These are phyloP conservation scores for Aspergillus haitiensis DNA, from an alignment of 495 filamentous ascomycete genomes.

Conservation along the genomic window DNA sequence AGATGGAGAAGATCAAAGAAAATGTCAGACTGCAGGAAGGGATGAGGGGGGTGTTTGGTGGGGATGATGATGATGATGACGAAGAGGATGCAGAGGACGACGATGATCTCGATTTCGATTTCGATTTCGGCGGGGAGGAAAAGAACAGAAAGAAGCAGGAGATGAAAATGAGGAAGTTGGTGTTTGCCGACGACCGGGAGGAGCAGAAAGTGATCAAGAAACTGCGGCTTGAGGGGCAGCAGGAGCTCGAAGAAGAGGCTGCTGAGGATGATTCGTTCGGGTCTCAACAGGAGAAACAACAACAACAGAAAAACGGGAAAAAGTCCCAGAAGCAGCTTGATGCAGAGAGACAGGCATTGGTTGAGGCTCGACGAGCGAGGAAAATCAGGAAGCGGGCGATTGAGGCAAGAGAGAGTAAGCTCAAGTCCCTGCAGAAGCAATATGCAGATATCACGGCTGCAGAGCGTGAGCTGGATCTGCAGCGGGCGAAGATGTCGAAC, in stretches of 20 bases:
- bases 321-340: constrained; percentile 43
- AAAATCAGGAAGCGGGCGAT: constrained; percentile 52
- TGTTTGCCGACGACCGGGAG: constrained; percentile 57
- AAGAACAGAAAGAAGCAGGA: constrained; percentile 9
- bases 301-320: constrained; percentile 26
- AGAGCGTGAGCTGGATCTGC: constrained; percentile 74
- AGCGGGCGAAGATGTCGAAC: constrained; percentile 78
- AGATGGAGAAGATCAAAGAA: constrained; percentile 59
- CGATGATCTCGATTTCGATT: constrained; percentile 34
- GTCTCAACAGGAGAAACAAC: constrained; percentile 20
- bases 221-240: constrained; percentile 22
- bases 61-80: constrained; percentile 30
- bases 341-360: constrained; percentile 42
- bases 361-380: constrained; percentile 42
- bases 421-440: constrained; percentile 67
- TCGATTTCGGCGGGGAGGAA: constrained; percentile 25
- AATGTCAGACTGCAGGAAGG: constrained; percentile 47
- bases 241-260: constrained; percentile 29
- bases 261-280: constrained; percentile 35
- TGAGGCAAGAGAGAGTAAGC: constrained; percentile 51
- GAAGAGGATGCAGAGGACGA: constrained; percentile 31
- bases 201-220: constrained; percentile 48
- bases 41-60: constrained; percentile 33
- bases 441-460: constrained; percentile 68
- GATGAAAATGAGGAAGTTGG: constrained; percentile 44